phyloP scores from a whole-genome alignment of 768 basidiomycete species.

The Podaxis rugospora region DNA sequence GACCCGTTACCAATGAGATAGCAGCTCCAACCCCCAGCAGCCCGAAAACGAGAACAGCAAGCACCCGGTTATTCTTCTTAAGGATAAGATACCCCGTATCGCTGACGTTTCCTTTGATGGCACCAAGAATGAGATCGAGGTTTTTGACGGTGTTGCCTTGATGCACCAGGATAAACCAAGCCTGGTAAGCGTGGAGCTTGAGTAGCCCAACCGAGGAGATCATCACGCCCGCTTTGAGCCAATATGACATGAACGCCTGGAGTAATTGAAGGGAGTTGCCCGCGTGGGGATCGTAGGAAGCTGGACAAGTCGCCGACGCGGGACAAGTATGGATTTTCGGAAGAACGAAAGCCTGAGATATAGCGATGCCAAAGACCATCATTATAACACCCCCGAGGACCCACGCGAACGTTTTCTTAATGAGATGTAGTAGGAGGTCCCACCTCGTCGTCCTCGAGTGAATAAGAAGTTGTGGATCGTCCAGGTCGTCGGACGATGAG shows the following conservation, averaged over 20 bases:
- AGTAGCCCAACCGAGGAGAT: conserved; percentile 13
- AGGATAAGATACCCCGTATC: conserved; percentile 10
- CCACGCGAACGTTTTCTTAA: background rate
- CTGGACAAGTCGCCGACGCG: conserved; percentile 4
- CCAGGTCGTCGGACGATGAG: too few relatives aligned
- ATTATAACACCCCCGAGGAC: conserved; percentile 7
- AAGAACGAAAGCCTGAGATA: conserved; percentile 7
- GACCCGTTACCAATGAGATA: conserved; percentile 10
- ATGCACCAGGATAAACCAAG: conserved; percentile 17
- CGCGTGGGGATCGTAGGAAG: conserved; percentile 12
- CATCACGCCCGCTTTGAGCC: conserved; percentile 13
- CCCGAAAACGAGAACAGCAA: conserved; percentile 10
- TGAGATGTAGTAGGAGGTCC: background rate
- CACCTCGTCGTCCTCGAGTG: background rate
- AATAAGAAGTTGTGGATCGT: too few relatives aligned
- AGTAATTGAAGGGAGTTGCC: conserved; percentile 12
- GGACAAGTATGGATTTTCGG: conserved; percentile 15
- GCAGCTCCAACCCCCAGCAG: conserved; percentile 10
- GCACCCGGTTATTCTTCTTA: conserved; percentile 9
- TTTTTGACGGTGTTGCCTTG: conserved; percentile 15
- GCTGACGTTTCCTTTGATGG: conserved; percentile 13
- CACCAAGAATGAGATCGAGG: conserved; percentile 15
- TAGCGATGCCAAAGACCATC: conserved; percentile 14
- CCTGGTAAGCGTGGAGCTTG: conserved; percentile 15
- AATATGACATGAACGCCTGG: conserved; percentile 16